A percentile compares a stretch with the other conserved stretches of the same genome.
phyloP scores from a whole-genome alignment of 192 early-diverging fungal species.

The Coemansia sp. region DNA sequence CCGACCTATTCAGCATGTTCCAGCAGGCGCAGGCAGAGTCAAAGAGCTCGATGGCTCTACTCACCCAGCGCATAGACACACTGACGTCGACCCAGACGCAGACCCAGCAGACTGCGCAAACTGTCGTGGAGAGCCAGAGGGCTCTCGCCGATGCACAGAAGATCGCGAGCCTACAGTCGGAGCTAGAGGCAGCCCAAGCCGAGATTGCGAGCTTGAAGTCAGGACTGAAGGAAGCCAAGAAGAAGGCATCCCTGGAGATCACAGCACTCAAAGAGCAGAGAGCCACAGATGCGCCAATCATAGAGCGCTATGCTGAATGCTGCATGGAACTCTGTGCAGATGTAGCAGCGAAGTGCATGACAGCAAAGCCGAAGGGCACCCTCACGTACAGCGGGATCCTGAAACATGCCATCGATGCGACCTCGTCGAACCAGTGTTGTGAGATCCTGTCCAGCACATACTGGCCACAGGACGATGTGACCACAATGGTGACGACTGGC shows the following conservation, averaged over 20 bases:
- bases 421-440: neutral
- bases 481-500: neutral
- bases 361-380: neutral
- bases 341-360: neutral
- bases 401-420: neutral
- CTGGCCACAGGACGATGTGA: slow-evolving; percentile 5
- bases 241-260: neutral
- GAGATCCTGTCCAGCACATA: neutral
- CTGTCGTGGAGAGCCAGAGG: neutral
- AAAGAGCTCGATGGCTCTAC: neutral
- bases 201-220: neutral
- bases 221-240: neutral
- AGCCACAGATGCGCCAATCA: neutral
- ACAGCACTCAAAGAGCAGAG: neutral
- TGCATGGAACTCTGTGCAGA: neutral
- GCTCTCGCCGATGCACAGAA: neutral
- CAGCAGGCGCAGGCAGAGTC: neutral
- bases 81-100: neutral
- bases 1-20: neutral
- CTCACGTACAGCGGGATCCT: neutral
- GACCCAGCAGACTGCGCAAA: neutral
- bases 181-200: neutral
- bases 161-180: neutral
- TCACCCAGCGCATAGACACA: neutral
- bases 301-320: neutral